Evolutionary conservation across 306 rosid species (phyloP).

Genomic region (Dryas drummondii): DNA sequence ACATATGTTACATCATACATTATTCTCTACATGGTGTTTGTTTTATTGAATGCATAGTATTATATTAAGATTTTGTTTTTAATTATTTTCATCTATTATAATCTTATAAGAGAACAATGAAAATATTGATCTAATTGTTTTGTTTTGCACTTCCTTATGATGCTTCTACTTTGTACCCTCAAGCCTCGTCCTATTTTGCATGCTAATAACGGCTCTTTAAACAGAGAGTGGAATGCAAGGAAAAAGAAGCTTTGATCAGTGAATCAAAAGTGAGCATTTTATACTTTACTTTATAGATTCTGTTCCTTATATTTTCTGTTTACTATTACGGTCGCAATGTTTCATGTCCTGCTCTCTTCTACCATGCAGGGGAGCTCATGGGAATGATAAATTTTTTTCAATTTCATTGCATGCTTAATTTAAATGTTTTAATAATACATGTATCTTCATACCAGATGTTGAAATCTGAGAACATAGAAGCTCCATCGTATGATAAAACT

Average conservation of each 20-base stretch:
- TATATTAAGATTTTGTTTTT: no score
- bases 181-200: not conserved
- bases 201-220: not conserved
- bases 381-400: not conserved
- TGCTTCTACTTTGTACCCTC: not conserved
- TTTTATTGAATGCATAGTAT: not conserved
- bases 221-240: not conserved
- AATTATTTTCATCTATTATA: no score
- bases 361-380: not conserved
- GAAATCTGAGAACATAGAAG: not conserved
- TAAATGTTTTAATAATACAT: not conserved
- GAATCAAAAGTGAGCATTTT: not conserved
- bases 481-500: not conserved
- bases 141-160: not conserved
- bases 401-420: not conserved
- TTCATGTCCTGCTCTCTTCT: constrained; percentile 10
- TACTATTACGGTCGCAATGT: not conserved
- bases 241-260: not conserved
- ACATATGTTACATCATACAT: no score
- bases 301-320: not conserved
- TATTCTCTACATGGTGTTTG: not conserved
- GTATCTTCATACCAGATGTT: not conserved
- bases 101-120: no score
- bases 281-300: not conserved
- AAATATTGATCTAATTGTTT: no score